Evolutionary conservation across 2,329 filamentous ascomycete genomes (phyloP).

Genomic region (Fusarium aywerte): DNA sequence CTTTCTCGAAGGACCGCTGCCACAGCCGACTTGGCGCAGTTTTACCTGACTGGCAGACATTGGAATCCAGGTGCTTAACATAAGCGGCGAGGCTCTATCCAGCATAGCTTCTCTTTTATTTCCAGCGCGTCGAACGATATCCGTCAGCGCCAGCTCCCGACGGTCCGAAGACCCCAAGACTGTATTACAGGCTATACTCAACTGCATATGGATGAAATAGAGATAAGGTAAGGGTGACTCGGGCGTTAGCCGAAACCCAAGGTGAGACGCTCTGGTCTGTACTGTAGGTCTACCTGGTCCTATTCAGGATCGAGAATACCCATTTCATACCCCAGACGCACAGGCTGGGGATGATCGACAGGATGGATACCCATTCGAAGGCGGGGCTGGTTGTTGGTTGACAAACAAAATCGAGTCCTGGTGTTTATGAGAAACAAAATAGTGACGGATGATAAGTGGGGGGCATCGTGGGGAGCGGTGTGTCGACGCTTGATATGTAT

Average conservation of each 20-base stretch:
- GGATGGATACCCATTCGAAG: constrained; percentile 26
- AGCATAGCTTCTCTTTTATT: background rate
- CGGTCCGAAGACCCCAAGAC: constrained; percentile 9
- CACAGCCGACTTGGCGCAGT: background rate
- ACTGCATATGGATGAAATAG: background rate
- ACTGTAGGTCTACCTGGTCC: background rate
- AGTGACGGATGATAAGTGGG: constrained; percentile 30
- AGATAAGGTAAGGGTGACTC: constrained; percentile 21
- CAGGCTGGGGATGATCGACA: constrained; percentile 33
- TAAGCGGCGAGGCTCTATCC: background rate
- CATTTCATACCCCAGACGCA: constrained; percentile 38
- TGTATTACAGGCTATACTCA: constrained; percentile 6
- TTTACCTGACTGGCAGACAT: background rate
- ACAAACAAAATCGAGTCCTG: constrained; percentile 28
- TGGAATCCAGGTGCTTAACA: background rate
- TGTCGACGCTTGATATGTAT: constrained; percentile 34
- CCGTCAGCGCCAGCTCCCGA: background rate
- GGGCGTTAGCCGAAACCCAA: constrained; percentile 42
- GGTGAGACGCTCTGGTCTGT: background rate
- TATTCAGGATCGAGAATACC: background rate
- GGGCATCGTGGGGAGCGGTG: constrained; percentile 46
- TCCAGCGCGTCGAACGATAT: background rate
- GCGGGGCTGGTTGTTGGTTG: constrained; percentile 27
- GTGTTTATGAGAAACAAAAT: constrained; percentile 15
- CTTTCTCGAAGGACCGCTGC: constrained; percentile 4